Evolutionary conservation across 805 yeast species (phyloP), one percentile per base, ranked within the genome.

Genomic region (Saccharomycopsis synnaedendra): DNA sequence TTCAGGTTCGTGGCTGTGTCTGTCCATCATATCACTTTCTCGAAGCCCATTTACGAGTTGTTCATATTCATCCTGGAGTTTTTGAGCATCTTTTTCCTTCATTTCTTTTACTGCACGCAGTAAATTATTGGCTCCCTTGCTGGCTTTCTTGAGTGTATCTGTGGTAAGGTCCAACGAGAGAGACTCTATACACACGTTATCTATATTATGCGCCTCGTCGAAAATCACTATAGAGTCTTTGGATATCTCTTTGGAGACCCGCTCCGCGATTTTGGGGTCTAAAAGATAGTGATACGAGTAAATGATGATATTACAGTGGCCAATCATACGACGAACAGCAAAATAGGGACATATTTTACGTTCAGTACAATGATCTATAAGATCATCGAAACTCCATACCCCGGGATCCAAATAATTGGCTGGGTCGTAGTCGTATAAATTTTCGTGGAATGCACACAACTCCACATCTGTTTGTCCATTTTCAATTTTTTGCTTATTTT

Each of bases 131-230:
- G 96, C 95, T 55, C 97, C 97, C 55, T 81, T 74, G 1, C 95
- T 74, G 0, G 98, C 98, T 55, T 80, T 71, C 57, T 88, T 82
- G 52, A 93, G 65, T 5, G 87, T 78, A 55, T 90, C 97, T 56
- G 88, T 95, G 0, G 97, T 93, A 54, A 93, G 67, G 60, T 93
- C 97, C 43, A 93, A 72, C 4, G 96, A 86, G 39, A 93, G 65
- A 0, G 97, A 85, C 64, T 93, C 99, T 49, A 93, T 93, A 68
- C 99, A 93, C 49, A 93, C 99, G 70, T 93, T 93, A 71, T 93
- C 98, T 48, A 93, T 93, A 66, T 93, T 93, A 64, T 93, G 99
- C 43, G 98, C 98, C 68, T 93, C 99, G 67, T 93, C 99, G 61
- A 93, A 93, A 38, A 93, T 94, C 53, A 93, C 84, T 51, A 93